Percentiles rank a stretch among this genome's conserved stretches.
Evolutionary conservation across 768 basidiomycete genomes (phyloP).

Genomic region (Psilocybe cubensis): DNA sequence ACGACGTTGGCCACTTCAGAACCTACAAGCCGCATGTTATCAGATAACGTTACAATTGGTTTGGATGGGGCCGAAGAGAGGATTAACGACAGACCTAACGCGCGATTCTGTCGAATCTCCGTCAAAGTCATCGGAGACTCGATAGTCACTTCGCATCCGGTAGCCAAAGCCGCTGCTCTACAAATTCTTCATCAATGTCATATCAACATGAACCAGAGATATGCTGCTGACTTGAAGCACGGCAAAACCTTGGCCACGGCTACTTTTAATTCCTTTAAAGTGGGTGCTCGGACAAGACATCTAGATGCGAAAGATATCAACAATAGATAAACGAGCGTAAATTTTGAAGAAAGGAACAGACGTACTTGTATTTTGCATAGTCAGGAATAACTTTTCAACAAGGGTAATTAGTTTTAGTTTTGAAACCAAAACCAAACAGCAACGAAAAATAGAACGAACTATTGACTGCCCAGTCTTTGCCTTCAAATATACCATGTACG

Average conservation of each 20-base stretch:
- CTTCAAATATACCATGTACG: constrained; percentile 80
- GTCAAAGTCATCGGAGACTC: constrained; percentile 44
- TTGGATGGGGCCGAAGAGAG: background rate
- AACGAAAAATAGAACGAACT: constrained; percentile 43
- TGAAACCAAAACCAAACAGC: no score
- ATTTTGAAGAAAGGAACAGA: no score
- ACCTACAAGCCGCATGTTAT: constrained; percentile 43
- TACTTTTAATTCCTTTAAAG: constrained; percentile 58
- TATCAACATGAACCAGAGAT: background rate
- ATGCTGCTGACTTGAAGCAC: constrained; percentile 67
- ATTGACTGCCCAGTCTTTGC: constrained; percentile 75
- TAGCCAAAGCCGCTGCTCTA: constrained; percentile 71
- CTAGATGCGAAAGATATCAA: constrained; percentile 32
- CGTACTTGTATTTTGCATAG: constrained; percentile 71
- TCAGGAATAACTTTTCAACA: constrained; percentile 68
- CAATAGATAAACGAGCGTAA: background rate
- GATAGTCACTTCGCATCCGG: constrained; percentile 59
- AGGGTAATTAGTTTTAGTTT: background rate
- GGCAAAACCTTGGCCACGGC: constrained; percentile 63
- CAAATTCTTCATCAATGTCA: background rate
- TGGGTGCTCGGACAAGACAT: constrained; percentile 77
- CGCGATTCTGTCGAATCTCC: constrained; percentile 64
- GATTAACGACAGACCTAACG: constrained; percentile 47
- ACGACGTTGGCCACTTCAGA: constrained; percentile 66
- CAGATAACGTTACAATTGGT: background rate